phyloP scores from a whole-genome alignment of 2,329 filamentous ascomycete species.

The Phaeosphaeria sp. region DNA sequence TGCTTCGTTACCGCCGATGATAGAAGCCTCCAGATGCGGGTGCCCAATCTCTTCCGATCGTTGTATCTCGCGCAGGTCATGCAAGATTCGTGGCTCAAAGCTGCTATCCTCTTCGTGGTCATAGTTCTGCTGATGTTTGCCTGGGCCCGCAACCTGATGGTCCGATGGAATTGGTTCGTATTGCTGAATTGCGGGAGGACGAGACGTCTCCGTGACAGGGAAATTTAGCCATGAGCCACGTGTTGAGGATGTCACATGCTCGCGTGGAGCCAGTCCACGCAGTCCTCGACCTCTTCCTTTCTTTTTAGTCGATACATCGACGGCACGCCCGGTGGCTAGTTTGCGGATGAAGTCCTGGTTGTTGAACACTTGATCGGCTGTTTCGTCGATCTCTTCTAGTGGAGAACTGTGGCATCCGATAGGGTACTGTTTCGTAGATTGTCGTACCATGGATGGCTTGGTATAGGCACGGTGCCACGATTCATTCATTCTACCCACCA shows the following conservation, averaged over 20 bases:
- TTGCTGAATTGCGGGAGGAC: background rate
- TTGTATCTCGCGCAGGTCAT: background rate
- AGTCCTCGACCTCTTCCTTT: slow-evolving; percentile 9
- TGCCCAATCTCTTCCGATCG: background rate
- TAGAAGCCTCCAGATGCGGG: background rate
- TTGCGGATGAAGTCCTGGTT: background rate
- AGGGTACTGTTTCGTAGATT: slow-evolving; percentile 25
- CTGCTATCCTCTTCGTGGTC: background rate
- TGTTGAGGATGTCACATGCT: background rate
- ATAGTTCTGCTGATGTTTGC: background rate
- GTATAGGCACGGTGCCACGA: slow-evolving; percentile 27
- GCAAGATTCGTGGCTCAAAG: background rate
- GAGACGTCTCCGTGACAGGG: background rate
- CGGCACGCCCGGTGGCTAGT: slow-evolving; percentile 13
- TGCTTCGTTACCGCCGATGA: background rate
- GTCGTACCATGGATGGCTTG: slow-evolving; percentile 25
- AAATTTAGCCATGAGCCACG: slow-evolving; percentile 9
- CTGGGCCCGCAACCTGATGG: too few relatives aligned
- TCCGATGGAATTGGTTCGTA: too few relatives aligned
- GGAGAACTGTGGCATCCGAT: slow-evolving; percentile 15
- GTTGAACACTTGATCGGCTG: slow-evolving; percentile 13
- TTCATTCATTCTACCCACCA: slow-evolving; percentile 21
- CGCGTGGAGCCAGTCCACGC: slow-evolving; percentile 5
- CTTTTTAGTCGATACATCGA: slow-evolving; percentile 9
- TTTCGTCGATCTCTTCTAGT: slow-evolving; percentile 28